These are phyloP conservation scores for Neofusicoccum laricinum DNA, from an alignment of 2,329 filamentous ascomycete genomes.

Conservation along the genomic window DNA sequence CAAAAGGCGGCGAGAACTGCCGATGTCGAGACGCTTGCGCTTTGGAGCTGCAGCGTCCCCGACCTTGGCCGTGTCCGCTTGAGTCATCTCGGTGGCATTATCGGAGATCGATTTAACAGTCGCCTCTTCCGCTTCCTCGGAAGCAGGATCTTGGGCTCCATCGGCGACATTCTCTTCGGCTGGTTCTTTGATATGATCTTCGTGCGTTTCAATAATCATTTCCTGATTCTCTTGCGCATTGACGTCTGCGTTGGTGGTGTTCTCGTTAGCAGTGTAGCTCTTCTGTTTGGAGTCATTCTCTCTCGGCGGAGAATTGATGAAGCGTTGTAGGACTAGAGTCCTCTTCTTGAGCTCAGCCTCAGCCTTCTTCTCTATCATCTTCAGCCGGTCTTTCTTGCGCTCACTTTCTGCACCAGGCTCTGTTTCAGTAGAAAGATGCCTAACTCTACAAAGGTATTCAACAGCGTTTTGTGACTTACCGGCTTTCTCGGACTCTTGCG, in stretches of 20 bases:
- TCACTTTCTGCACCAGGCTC: neutral
- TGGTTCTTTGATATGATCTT: neutral
- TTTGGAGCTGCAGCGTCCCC: conserved; percentile 7
- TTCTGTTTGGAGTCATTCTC: too few relatives aligned
- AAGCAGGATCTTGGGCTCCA: too few relatives aligned
- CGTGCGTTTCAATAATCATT: neutral
- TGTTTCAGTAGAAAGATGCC: too few relatives aligned
- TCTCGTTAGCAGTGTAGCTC: too few relatives aligned
- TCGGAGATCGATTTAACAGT: neutral
- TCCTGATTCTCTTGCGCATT: too few relatives aligned
- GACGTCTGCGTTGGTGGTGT: too few relatives aligned
- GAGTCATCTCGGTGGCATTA: neutral
- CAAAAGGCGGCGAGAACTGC: conserved; percentile 64
- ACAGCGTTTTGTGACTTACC: neutral
- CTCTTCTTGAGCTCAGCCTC: neutral
- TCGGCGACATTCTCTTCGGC: too few relatives aligned
- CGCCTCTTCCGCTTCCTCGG: too few relatives aligned
- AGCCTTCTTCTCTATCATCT: neutral
- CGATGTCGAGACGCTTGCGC: conserved; percentile 52
- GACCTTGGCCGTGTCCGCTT: neutral
- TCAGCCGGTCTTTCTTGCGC: neutral
- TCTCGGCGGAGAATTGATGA: too few relatives aligned
- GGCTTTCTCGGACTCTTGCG: neutral
- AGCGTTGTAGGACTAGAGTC: too few relatives aligned
- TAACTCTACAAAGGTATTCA: too few relatives aligned